These are phyloP conservation scores for Alloteropsis semialata DNA, from an alignment of 176 grass and related monocot genomes.

Conservation along the genomic window DNA sequence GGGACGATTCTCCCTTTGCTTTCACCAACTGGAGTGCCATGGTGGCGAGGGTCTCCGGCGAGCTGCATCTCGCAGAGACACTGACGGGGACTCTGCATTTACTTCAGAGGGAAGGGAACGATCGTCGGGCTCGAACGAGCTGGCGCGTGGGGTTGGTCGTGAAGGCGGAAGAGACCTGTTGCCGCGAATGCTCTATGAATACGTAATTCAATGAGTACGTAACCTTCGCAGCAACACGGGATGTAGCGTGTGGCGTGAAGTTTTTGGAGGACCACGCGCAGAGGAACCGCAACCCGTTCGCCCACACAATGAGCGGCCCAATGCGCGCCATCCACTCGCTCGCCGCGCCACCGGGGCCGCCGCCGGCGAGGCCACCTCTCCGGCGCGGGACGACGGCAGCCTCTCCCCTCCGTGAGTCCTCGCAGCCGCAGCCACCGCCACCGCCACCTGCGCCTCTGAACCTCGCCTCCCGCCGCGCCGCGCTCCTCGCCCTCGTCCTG, in stretches of 20 bases:
- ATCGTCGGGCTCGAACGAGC: too few relatives aligned
- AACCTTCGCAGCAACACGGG: not conserved
- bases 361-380: slow-evolving; percentile 13
- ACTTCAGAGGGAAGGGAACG: too few relatives aligned
- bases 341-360: slow-evolving; percentile 19
- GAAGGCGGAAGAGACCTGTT: not conserved
- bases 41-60: not conserved
- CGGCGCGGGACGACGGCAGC: not conserved
- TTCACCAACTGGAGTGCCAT: not conserved
- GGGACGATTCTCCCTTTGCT: not conserved
- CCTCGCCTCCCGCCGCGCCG: slow-evolving; percentile 33
- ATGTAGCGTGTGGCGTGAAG: not conserved
- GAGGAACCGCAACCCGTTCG: not conserved
- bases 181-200: not conserved
- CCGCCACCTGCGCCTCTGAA: not conserved
- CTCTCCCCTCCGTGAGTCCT: not conserved
- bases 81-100: too few relatives aligned
- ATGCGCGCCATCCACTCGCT: slow-evolving; percentile 44
- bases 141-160: not conserved
- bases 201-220: not conserved
- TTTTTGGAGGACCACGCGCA: slow-evolving; percentile 2
- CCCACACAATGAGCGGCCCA: slow-evolving; percentile 22
- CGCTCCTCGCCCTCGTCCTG: slow-evolving; percentile 39
- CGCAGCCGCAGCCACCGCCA: not conserved
- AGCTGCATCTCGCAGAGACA: too few relatives aligned